Base-by-base conservation (phyloP, 2,329 filamentous ascomycete species). In the Alternaria sp. region DNA sequence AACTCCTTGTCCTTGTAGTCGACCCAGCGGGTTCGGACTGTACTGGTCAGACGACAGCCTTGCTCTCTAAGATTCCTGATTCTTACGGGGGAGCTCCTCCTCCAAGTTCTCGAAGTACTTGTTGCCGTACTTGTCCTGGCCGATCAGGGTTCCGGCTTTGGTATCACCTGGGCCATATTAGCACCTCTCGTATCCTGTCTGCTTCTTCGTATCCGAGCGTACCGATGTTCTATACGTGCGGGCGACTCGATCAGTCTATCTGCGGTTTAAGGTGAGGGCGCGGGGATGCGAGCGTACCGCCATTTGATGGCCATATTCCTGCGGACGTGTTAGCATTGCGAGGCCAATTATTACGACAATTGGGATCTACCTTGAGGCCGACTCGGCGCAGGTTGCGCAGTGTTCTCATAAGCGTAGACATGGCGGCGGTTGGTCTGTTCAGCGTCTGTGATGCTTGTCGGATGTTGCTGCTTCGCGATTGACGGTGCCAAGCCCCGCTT, bases 1-100 rank as follows among this genome's bases (percentile, higher is more conserved):
- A 86, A 92, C 80, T 98, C 93, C 73, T 92, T 85, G 80, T 92
- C 86, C 83, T 93, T 94, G 86, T 96, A 99, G 81, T 98, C 94
- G 67, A 99, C 92, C 95, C 96, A 99, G 85, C 94, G 89, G 72
- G 93, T 97, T 76, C 94, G 91, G 74, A 97, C 93, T 95, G 72
- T 56, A 20, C 74, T 64, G 68, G 57, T 59, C 50, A 49, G 60
- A 41, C 20, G 34, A 8, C 7, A n/a, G 25, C 11, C 4, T 44
- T 36, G 25, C 5, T 25, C 10, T 11, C n/a, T 8, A 11, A 4
- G 20, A 16, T 16, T 16, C 9, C 44, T n/a, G 16, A 5, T 16
- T 74, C 90, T 78, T 85, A 97, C 92, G 85, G 60, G 95, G 95
- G 62, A 99, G 86, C 81, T 99, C 95, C 79, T 98, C 93, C 63